A percentile compares a stretch with the other conserved stretches of the same genome.
phyloP scores from a whole-genome alignment of 1,284 basidiomycete genomes.

The Marasmius fiardii region DNA sequence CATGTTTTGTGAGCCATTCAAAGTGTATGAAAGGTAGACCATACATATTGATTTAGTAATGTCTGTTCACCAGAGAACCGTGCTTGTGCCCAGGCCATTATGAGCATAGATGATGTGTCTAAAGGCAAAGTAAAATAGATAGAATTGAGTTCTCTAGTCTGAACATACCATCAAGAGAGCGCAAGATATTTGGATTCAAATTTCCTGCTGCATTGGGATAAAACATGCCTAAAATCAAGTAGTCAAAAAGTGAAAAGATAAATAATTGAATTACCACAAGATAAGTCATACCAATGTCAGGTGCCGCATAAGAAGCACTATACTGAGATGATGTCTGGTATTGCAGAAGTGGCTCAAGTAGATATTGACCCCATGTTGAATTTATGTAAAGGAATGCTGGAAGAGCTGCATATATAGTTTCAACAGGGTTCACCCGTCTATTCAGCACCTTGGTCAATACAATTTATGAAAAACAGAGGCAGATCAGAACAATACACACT shows the following conservation, averaged over 20 bases:
- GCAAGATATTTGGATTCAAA: slow-evolving; percentile 23
- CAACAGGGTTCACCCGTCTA: slow-evolving; percentile 33
- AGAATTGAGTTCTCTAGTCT: neutral
- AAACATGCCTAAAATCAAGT: neutral
- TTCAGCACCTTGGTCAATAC: no score
- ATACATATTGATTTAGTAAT: slow-evolving; percentile 15
- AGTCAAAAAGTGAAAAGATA: neutral
- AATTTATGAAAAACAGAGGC: neutral
- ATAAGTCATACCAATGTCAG: slow-evolving; percentile 29
- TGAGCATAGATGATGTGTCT: slow-evolving; percentile 19
- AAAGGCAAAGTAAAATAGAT: neutral
- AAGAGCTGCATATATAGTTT: slow-evolving; percentile 36
- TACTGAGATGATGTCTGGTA: slow-evolving; percentile 25
- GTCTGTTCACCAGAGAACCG: slow-evolving; percentile 14
- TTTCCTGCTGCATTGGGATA: slow-evolving; percentile 6
- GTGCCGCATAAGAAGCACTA: slow-evolving; percentile 25
- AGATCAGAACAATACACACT: slow-evolving; percentile 11
- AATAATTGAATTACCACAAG: no score
- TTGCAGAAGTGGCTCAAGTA: slow-evolving; percentile 37
- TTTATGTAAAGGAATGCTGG: slow-evolving; percentile 37
- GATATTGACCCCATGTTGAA: slow-evolving; percentile 29
- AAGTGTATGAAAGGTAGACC: neutral
- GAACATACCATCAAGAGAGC: slow-evolving; percentile 17
- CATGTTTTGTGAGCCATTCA: neutral
- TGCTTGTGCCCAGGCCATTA: slow-evolving; percentile 19